Base-by-base conservation (phyloP, 176 grass and related monocot species). In the Triticum monococcum region DNA sequence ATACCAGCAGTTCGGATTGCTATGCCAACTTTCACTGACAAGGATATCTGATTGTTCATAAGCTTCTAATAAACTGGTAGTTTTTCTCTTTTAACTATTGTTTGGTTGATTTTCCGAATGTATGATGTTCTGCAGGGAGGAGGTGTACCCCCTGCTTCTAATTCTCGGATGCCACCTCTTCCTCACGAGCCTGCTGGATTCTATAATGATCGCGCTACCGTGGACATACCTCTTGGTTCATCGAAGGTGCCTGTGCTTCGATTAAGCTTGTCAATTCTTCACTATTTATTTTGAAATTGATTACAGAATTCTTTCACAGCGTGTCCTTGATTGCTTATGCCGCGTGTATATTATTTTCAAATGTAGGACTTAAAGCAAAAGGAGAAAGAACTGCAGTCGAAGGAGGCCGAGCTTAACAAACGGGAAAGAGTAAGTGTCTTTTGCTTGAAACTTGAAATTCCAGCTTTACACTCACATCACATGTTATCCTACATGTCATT, bases 141-240 rank as follows among this genome's bases (percentile, higher is more conserved):
- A 70, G 85, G 82, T 50, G 94, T 94, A 50, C 89, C 97, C 60
- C 92, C 90, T 52, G 97, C 90, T 63, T 90, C 97, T 67, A 95
- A 95, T 89, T 93, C 97, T 59, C 84, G 92, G 68, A 93, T 99
- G 83, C 85, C 92, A 61, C 94, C 97, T 1, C 94, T 96, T 86
- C 92, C 97, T 40, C 94, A 89, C 80, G 94, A 99, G 46, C 97
- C 97, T 78, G 95, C 91, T 24, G 97, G 91, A 79, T 99, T 99
- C 92, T 99, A 99, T 75, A 94, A 92, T 85, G 93, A 96, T 38
- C 88, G 45, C 52, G 83, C 92, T 40, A 92, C 92, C 6, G 83
- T 96, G 61, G 92, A 94, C 82, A 96, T 99, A 85, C 94, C 97
- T 88, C 94, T 99, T 83, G 97, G 86, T 33, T 88, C 89, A 64